phyloP scores from a whole-genome alignment of 1,284 basidiomycete species.

The Ustilago bromivora region DNA sequence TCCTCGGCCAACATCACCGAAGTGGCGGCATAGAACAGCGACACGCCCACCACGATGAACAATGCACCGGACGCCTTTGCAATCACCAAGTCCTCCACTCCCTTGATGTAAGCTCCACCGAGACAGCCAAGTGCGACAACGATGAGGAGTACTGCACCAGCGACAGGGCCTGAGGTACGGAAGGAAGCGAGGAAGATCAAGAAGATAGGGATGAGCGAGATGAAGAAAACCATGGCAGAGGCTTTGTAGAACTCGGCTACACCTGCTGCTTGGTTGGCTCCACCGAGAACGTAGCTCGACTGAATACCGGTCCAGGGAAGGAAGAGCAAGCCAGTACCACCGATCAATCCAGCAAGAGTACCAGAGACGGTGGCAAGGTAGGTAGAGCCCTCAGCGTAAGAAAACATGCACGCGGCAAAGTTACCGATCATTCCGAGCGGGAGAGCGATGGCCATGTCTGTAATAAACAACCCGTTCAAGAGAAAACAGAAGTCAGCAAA shows the following conservation, averaged over 20 bases:
- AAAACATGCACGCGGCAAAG: constrained; percentile 54
- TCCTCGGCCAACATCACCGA: constrained; percentile 54
- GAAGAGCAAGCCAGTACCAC: constrained; percentile 47
- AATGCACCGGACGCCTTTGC: constrained; percentile 45
- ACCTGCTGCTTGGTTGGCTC: constrained; percentile 17
- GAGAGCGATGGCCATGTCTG: constrained; percentile 39
- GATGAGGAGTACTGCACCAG: constrained; percentile 37
- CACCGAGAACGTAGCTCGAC: constrained; percentile 39
- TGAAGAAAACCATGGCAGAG: constrained; percentile 37
- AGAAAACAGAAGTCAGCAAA: constrained; percentile 2
- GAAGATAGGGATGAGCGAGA: constrained; percentile 57
- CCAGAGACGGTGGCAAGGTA: constrained; percentile 52
- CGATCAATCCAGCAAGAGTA: constrained; percentile 42
- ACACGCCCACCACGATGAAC: constrained; percentile 46
- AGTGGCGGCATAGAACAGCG: constrained; percentile 43
- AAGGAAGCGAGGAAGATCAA: constrained; percentile 49
- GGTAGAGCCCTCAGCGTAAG: constrained; percentile 54
- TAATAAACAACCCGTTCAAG: background rate
- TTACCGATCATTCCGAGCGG: constrained; percentile 57
- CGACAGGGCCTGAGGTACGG: constrained; percentile 36
- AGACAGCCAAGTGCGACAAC: constrained; percentile 42
- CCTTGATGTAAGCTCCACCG: constrained; percentile 35
- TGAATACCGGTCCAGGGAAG: constrained; percentile 59
- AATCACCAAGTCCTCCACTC: constrained; percentile 17
- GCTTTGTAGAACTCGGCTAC: constrained; percentile 40